phyloP scores from a whole-genome alignment of 805 yeast genomes.

The Saccharomycopsis synnaedendra region DNA sequence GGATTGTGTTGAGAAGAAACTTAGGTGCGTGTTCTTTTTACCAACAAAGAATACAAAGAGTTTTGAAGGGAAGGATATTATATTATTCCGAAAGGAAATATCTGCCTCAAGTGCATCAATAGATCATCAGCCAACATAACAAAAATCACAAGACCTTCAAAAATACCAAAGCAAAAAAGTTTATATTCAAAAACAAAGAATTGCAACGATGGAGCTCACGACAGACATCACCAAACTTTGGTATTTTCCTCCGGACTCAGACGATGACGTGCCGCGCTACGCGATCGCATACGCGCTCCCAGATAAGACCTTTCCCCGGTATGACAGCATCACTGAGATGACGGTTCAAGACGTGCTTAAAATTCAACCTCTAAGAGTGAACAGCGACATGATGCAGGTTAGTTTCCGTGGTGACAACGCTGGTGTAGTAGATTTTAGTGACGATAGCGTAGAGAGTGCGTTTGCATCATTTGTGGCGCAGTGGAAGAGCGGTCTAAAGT shows the following conservation, averaged over 20 bases:
- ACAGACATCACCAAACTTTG: constrained; percentile 16
- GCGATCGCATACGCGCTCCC: constrained; percentile 16
- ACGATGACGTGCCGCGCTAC: constrained; percentile 21
- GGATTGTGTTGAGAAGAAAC: no score
- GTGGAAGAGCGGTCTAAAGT: constrained; percentile 22
- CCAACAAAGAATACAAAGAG: no score
- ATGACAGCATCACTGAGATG: constrained; percentile 7
- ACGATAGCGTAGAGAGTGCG: constrained; percentile 11
- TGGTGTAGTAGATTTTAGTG: constrained; percentile 11
- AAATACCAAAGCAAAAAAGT: neutral
- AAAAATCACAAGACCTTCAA: no score
- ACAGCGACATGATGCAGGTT: constrained; percentile 14
- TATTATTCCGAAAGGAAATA: no score
- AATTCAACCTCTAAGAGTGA: constrained; percentile 14
- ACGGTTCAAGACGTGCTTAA: constrained; percentile 7
- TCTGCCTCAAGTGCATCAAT: no score
- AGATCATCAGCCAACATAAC: no score
- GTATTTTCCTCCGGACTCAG: constrained; percentile 22
- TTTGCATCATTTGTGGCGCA: constrained; percentile 21
- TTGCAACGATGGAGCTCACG: constrained; percentile 16
- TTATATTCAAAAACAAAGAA: neutral
- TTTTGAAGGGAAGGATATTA: no score
- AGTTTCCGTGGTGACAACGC: constrained; percentile 3
- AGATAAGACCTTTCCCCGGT: neutral
- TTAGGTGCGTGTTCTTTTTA: no score